Base-by-base conservation (phyloP, 306 rosid genomes). In the Bauhinia variegata region DNA sequence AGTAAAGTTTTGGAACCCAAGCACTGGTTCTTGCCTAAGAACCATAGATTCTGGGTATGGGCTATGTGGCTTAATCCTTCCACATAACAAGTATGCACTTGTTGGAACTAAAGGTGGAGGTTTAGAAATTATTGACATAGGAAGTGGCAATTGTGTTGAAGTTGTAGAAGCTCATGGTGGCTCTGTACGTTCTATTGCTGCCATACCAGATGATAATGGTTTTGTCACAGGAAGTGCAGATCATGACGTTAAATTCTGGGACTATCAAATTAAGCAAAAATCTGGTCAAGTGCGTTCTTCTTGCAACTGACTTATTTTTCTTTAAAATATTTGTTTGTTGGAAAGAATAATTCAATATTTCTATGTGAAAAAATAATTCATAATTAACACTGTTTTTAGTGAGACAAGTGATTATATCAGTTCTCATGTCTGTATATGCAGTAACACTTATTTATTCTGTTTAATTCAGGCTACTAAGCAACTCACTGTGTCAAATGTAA, bases 151-250 rank as follows among this genome's bases (percentile, higher is more conserved):
- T 58, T 77, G 89, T 79, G 69, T 84, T 47, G 96, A 93, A 82
- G 91, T 55, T 7, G 71, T 89, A 67, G 90, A 87, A 84, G 97
- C 91, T 71, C 98, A 93, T 43, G 97, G 98, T 75, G 89, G 88
- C 48, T 64, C 89, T 62, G 73, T 93, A 32, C 80, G 80, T 13
- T 79, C 98, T 15, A 86, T 93, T 74, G 73, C 84, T 38, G 87
- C 87, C 52, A 18, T 92, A 61, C 98, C 98, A 11, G 65, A 81
- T 76, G 91, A 76, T 68, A 79, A 75, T 80, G 88, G 95, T 56
- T 93, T 93, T 73, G 87, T 88, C 65, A 89, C 98, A 0, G 98
- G 95, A 84, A 89, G 98, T 78, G 86, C 91, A 36, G 98, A 93
- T 74, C 89, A 84, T 17, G 97, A 93, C 50, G 87, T 93, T 11